These are phyloP conservation scores for Trypanosoma cruzi DNA, from an alignment of 208 protist species.

Conservation along the genomic window DNA sequence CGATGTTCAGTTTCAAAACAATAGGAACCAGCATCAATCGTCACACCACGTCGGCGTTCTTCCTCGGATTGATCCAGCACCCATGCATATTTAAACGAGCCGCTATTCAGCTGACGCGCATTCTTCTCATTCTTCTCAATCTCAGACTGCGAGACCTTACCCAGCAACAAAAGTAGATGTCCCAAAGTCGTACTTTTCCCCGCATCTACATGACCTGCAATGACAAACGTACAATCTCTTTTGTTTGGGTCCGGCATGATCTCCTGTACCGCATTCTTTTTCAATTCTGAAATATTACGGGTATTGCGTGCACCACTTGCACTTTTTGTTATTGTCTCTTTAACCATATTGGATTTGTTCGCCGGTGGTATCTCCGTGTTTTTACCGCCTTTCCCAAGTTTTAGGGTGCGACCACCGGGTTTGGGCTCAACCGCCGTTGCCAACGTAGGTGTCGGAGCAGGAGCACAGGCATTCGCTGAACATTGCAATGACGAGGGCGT, in stretches of 20 bases:
- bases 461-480: neutral
- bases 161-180: constrained; percentile 82
- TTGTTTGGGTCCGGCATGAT: constrained; percentile 36
- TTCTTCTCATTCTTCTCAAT: constrained; percentile 91
- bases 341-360: neutral
- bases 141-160: constrained; percentile 60
- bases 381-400: constrained; percentile 8
- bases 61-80: constrained; percentile 95
- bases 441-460: neutral
- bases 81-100: constrained; percentile 97
- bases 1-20: constrained; percentile 93
- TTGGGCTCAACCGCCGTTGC: neutral
- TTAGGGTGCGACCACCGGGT: constrained; percentile 10
- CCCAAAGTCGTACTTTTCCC: constrained; percentile 89
- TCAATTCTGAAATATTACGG: neutral
- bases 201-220: constrained; percentile 87
- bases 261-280: constrained; percentile 1
- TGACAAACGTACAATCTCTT: constrained; percentile 84
- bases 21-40: constrained; percentile 93
- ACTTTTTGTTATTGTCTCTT: neutral
- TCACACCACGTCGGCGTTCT: constrained; percentile 95
- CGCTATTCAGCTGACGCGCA: constrained; percentile 82
- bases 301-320: neutral
- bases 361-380: neutral
- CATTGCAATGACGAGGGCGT: neutral